phyloP scores from a whole-genome alignment of 345 rosid genomes.

The Laguncularia racemosa region DNA sequence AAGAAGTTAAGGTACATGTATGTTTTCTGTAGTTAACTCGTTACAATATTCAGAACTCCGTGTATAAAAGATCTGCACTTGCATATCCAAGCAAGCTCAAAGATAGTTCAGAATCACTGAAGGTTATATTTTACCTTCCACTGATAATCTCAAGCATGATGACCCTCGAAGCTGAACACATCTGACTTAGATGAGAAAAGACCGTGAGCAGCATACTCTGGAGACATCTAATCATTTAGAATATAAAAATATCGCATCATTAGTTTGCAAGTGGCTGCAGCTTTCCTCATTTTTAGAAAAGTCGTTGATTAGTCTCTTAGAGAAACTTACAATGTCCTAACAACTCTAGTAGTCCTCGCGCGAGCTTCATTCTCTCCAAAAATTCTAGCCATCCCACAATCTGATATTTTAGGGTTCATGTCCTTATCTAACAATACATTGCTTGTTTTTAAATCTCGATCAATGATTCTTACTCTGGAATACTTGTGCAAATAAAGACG shows the following conservation, averaged over 20 bases:
- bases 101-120: neutral
- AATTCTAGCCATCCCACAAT: slow-evolving; percentile 6
- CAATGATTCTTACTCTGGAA: slow-evolving; percentile 7
- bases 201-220: slow-evolving; percentile 3
- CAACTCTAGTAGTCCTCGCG: slow-evolving; percentile 3
- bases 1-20: neutral
- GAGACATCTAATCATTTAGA: slow-evolving; percentile 3
- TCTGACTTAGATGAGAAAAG: neutral
- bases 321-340: slow-evolving; percentile 7
- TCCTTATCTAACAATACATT: slow-evolving; percentile 6
- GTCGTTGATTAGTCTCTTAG: neutral
- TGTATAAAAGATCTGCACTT: neutral
- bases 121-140: slow-evolving; percentile 3
- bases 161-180: slow-evolving; percentile 8
- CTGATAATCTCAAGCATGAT: slow-evolving; percentile 6
- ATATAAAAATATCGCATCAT: neutral
- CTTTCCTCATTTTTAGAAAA: neutral
- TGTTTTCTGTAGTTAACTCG: neutral
- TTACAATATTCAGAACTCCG: too few relatives aligned
- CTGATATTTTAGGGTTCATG: slow-evolving; percentile 8
- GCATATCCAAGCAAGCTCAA: slow-evolving; percentile 4
- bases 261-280: neutral
- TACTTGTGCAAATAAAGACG: slow-evolving; percentile 9
- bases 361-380: neutral
- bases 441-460: slow-evolving; percentile 9